Percentiles rank a stretch among this genome's conserved stretches.
Conservation (phyloP, 1,284 basidiomycete genomes). For the Pascua sp. region DNA sequence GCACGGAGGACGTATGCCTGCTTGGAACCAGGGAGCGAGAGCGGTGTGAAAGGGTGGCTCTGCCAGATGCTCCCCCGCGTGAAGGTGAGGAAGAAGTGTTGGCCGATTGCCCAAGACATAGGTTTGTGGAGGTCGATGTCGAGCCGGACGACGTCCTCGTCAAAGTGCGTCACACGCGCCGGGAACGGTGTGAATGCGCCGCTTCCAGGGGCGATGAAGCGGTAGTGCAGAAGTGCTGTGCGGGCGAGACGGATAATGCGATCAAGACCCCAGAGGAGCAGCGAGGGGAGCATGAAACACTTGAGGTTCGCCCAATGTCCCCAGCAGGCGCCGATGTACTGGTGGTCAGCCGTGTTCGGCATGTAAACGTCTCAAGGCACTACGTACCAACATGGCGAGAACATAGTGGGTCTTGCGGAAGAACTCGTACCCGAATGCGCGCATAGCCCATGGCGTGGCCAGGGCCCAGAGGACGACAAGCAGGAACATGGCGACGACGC, state of each 20-base stretch:
- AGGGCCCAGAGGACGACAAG: constrained; percentile 29
- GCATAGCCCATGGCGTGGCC: constrained; percentile 19
- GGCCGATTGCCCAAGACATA: constrained; percentile 22
- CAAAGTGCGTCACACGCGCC: constrained; percentile 22
- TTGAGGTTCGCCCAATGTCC: constrained; percentile 31
- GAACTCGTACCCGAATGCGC: constrained; percentile 32
- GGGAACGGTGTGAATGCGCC: constrained; percentile 27
- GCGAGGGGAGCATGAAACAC: constrained; percentile 34
- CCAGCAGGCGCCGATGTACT: constrained; percentile 34
- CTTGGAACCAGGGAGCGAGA: constrained; percentile 20
- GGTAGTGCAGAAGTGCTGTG: constrained; percentile 32
- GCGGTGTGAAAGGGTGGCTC: constrained; percentile 36
- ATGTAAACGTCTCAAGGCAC: too few species aligned
- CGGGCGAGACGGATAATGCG: constrained; percentile 24
- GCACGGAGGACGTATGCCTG: constrained; percentile 30
- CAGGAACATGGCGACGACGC: constrained; percentile 28
- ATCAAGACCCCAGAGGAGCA: constrained; percentile 31
- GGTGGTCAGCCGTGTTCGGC: too few species aligned
- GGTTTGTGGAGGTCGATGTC: constrained; percentile 22
- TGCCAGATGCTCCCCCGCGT: constrained; percentile 31
- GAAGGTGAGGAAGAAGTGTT: constrained; percentile 38
- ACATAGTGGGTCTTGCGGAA: constrained; percentile 37
- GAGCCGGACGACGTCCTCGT: constrained; percentile 24
- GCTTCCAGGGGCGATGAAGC: constrained; percentile 22
- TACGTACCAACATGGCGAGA: constrained; percentile 25